phyloP scores from a whole-genome alignment of 2,329 filamentous ascomycete genomes.

The Parastagonospora nodorum region DNA sequence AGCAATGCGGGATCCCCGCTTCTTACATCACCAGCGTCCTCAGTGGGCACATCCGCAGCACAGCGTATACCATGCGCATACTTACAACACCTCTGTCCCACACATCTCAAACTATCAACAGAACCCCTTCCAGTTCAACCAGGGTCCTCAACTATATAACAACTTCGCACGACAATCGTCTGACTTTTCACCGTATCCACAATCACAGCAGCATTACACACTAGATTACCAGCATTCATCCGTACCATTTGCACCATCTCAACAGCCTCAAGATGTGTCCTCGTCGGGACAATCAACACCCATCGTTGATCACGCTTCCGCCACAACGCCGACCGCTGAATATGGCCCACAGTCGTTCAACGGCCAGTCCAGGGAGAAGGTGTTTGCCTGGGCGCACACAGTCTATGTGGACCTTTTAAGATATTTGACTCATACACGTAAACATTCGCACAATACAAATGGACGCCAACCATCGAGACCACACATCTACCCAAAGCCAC shows the following conservation, averaged over 20 bases:
- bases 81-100: slow-evolving; percentile 32
- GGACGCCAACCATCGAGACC: slow-evolving; percentile 56
- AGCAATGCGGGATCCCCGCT: slow-evolving; percentile 48
- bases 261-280: slow-evolving; percentile 32
- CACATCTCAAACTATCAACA: slow-evolving; percentile 33
- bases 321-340: slow-evolving; percentile 35
- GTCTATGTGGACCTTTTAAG: slow-evolving; percentile 56
- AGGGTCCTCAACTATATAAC: slow-evolving; percentile 28
- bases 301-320: slow-evolving; percentile 24
- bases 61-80: slow-evolving; percentile 30
- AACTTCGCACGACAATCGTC: slow-evolving; percentile 24
- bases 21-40: slow-evolving; percentile 34
- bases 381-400: slow-evolving; percentile 53
- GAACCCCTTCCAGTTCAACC: slow-evolving; percentile 31
- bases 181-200: slow-evolving; percentile 34
- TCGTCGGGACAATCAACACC: slow-evolving; percentile 40
- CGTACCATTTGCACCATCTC: slow-evolving; percentile 23
- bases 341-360: slow-evolving; percentile 50
- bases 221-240: slow-evolving; percentile 35
- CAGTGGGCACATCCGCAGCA: slow-evolving; percentile 41
- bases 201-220: slow-evolving; percentile 27
- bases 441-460: slow-evolving; percentile 48
- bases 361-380: slow-evolving; percentile 50
- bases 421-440: slow-evolving; percentile 53
- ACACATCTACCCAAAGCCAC: slow-evolving; percentile 66